Base-by-base conservation (phyloP, 257 asterid genomes). In the Paulownia fortunei region DNA sequence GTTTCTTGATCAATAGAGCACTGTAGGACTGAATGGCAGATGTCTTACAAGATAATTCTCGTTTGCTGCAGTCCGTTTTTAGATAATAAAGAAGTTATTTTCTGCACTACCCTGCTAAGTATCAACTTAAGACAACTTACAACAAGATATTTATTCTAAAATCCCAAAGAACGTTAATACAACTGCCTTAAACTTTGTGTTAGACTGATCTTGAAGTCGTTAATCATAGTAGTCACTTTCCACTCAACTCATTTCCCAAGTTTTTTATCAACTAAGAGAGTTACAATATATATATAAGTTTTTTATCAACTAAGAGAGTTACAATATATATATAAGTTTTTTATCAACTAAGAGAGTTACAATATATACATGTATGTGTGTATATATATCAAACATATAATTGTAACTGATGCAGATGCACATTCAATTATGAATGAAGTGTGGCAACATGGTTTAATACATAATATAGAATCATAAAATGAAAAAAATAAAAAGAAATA, bases 361-460 rank as follows among this genome's bases (percentile, higher is more conserved):
- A 63, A 9, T 1, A 36, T 61, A 6, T n/a, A n/a, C n/a, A n/a
- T n/a, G n/a, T n/a, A n/a, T n/a, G n/a, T n/a, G n/a, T n/a, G n/a
- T 6, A 5, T 11, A 24, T 59, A 5, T 21, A 34, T 64, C 60
- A n/a, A 52, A 39, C 24, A 36, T 21, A 64, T 8, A 19, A 42
- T 12, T 16, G 27, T 12, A 75, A 59, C 58, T 44, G 71, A 60
- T 60, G 71, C 47, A 42, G 13, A 65, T 39, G 67, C 46, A 49
- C 6, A 34, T 23, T 46, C 52, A 55, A 47, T 41, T 24, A 27
- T 34, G 42, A 64, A n/a, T 24, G 5, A 23, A 27, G 32, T 8
- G 18, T 13, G 44, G 23, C 2, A 24, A 5, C 36, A 58, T 2
- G 49, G 32, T 55, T 55, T 39, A 74, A 65, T 16, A 44, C 62